Base-by-base conservation (phyloP, 2,329 filamentous ascomycete genomes). In the Hymenoscyphus repandus region DNA sequence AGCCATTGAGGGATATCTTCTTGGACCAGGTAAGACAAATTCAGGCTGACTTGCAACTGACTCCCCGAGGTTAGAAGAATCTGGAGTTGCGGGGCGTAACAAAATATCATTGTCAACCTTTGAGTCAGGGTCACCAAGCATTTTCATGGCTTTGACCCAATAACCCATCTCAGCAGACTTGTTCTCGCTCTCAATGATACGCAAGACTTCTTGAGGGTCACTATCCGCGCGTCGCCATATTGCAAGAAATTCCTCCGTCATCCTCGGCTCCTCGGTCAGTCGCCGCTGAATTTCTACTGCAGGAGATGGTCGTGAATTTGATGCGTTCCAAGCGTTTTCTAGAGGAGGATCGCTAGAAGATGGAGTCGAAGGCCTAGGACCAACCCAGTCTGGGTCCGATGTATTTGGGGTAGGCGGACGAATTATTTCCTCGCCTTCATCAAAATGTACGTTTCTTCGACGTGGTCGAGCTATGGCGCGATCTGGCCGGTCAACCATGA, bases 171-270 rank as follows among this genome's bases (percentile, higher is more conserved):
- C 76, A 10, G 80, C 77, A 49, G 78, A 73, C 2, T 80, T 72
- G 4, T 77, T 74, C 58, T 86, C 82, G 34, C 80, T 75, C 36
- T 77, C 74, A 31, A 86, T 82, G 18, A 87, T 80, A 37, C 74
- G 70, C 2, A 85, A 58, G 22, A 87, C 80, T 52, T 74, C 75
- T 33, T 78, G 72, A 0, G 76, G 75, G 58, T 86, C 75, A 4
- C 82, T 82, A 39, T 75, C 74, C 1, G 82, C 81, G 49, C 78
- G 77, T 38, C 75, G 72, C 66, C 82, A 84, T 34, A 79, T 82
- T 49, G 72, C 74, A 58, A 77, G 70, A 66, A 70, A 80, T 62
- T 72, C 76, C 52, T 63, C 62, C 12, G 59, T 62, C 53, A 61
- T 62, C 42, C 52, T 57, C 11, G 61, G 62, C 31, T 64, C 59